A percentile compares a stretch with the other conserved stretches of the same genome.
phyloP scores from a whole-genome alignment of 805 yeast species.

The Ogataea philodendri region DNA sequence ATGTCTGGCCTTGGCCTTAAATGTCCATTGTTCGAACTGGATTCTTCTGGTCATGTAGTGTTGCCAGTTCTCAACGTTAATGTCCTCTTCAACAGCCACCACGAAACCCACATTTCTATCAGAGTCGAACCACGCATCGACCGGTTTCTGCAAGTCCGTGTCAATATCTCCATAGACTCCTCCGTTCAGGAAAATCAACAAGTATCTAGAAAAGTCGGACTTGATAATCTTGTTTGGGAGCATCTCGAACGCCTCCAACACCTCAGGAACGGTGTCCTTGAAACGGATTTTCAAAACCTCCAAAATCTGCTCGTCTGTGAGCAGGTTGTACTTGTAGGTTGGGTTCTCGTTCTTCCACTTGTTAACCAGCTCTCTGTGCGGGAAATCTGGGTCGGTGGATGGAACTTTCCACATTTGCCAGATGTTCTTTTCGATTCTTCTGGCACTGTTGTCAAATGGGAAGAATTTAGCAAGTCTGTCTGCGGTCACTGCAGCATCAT shows the following conservation, averaged over 20 bases:
- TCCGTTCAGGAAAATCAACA: slow-evolving; percentile 52
- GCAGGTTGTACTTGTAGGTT: slow-evolving; percentile 31
- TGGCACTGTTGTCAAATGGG: slow-evolving; percentile 35
- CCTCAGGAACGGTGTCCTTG: slow-evolving; percentile 44
- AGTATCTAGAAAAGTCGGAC: slow-evolving; percentile 57
- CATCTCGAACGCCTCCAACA: slow-evolving; percentile 50
- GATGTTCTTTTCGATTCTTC: slow-evolving; percentile 33
- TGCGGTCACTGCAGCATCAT: slow-evolving; percentile 32
- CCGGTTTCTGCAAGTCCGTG: slow-evolving; percentile 53
- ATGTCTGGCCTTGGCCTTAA: slow-evolving; percentile 61
- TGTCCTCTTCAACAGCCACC: slow-evolving; percentile 53
- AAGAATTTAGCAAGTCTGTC: slow-evolving; percentile 32
- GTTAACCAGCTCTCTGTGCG: slow-evolving; percentile 31
- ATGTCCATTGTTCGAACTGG: slow-evolving; percentile 62
- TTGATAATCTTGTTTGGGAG: slow-evolving; percentile 52
- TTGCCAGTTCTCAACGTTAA: slow-evolving; percentile 53
- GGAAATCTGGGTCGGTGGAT: slow-evolving; percentile 35
- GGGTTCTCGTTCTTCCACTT: slow-evolving; percentile 37
- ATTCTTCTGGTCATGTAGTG: slow-evolving; percentile 49
- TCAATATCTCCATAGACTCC: slow-evolving; percentile 65
- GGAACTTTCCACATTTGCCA: slow-evolving; percentile 39
- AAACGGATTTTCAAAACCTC: slow-evolving; percentile 29
- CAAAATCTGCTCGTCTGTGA: slow-evolving; percentile 34
- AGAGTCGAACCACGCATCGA: slow-evolving; percentile 60
- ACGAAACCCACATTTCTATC: slow-evolving; percentile 52